A percentile compares a stretch with the other conserved stretches of the same genome.
phyloP scores from a whole-genome alignment of 805 yeast genomes.

The Candida boidinii region DNA sequence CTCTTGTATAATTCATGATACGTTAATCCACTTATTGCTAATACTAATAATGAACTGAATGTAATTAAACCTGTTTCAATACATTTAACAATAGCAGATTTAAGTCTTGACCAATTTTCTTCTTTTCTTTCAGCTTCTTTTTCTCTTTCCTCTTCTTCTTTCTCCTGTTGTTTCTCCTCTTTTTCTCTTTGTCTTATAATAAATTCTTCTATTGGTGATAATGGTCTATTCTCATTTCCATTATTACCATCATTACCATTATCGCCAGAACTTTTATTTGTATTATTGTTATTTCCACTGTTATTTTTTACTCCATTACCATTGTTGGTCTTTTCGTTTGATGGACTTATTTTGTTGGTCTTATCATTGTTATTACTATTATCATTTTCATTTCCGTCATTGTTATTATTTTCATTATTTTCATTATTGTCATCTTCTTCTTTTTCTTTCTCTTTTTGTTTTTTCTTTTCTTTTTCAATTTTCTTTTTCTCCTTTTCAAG shows the following conservation, averaged over 20 bases:
- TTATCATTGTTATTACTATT: too few species aligned
- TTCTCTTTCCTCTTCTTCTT: constrained; percentile 10
- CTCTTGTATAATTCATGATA: constrained; percentile 56
- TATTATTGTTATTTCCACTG: too few species aligned
- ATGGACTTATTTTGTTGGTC: too few species aligned
- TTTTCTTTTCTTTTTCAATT: constrained; percentile 16
- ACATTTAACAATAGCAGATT: constrained; percentile 29
- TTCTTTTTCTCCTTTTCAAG: constrained; percentile 21
- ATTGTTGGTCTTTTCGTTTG: too few species aligned
- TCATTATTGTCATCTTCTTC: constrained; percentile 1
- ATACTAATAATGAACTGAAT: constrained; percentile 54
- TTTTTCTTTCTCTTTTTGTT: constrained; percentile 12
- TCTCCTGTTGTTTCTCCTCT: constrained; percentile 8
- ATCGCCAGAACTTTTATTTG: too few species aligned
- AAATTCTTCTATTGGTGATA: too few species aligned
- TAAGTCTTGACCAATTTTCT: constrained; percentile 8
- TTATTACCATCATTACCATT: too few species aligned
- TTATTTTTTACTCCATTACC: too few species aligned
- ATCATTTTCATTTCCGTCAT: too few species aligned
- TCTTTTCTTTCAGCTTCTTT: constrained; percentile 1
- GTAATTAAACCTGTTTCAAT: constrained; percentile 67
- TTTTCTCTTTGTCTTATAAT: constrained; percentile 14
- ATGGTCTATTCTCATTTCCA: too few species aligned
- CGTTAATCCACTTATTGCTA: constrained; percentile 64
- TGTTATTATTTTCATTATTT: too few species aligned